Evolutionary conservation across 768 basidiomycete species (phyloP), one percentile per base, ranked within the genome.

Genomic region (Amanita exitialis): DNA sequence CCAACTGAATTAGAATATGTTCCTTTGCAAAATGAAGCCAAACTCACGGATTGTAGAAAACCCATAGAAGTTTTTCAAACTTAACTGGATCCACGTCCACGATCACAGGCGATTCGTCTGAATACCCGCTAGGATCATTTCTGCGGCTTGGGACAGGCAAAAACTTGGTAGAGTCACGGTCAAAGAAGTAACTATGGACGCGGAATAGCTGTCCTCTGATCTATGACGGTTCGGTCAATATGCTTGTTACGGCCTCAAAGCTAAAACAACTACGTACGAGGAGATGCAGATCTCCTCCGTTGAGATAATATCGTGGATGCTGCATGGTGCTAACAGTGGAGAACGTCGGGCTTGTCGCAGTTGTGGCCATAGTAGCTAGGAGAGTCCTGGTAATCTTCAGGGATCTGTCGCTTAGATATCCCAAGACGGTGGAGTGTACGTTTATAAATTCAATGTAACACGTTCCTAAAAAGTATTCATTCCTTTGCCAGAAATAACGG

Each of bases 11-110:
- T 9, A 42, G 16, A 49, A 28, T 27, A 4, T 6, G 30, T 16
- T n/a, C 6, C n/a, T 4, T 27, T 7, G 15, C 10, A 3, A 21
- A 32, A 43, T 12, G 4, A 34, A 28, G 6, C 7, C 25, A 37
- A 20, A 67, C 78, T 49, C 53, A 83, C 82, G 72, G 67, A 47
- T 82, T 80, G 47, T 84, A 84, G 44, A 83, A 80, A 0, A 83
- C 72, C 77, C 76, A 82, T 0, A 81, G 61, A 42, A 83, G 76
- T 0, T 73, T 72, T 15, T 72, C 68, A 48, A 83, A 80, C 18
- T 81, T 78, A 4, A 67, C 63, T 0, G 69, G 66, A 21, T 68
- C 70, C 7, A 70, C 66, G 15, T 71, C 68, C 1, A 84, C 62
- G 0, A 64, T 61, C 16, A 74, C 64, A 0, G 74, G 68, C 4